Conservation (phyloP, 2,329 filamentous ascomycete genomes). For the Fusarium sp. region DNA sequence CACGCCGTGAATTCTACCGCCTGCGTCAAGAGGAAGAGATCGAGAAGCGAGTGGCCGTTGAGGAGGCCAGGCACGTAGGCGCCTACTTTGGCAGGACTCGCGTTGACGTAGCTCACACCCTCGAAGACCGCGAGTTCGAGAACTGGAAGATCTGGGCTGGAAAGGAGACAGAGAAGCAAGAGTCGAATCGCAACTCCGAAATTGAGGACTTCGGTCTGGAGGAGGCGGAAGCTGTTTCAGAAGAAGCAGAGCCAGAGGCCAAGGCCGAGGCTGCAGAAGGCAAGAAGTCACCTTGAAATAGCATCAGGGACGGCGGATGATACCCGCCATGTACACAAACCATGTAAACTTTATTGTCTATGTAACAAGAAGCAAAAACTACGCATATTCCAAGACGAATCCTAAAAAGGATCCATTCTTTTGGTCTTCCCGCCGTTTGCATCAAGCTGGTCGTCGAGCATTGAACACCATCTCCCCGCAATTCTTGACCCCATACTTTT, state of each 20-base stretch:
- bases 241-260: constrained; percentile 44
- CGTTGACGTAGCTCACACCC: constrained; percentile 80
- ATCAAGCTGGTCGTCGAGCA: constrained; percentile 47
- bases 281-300: constrained; percentile 30
- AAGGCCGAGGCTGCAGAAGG: constrained; percentile 39
- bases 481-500: constrained; percentile 56
- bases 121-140: constrained; percentile 86
- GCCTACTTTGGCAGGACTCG: constrained; percentile 87
- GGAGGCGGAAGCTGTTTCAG: constrained; percentile 50
- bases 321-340: constrained; percentile 44
- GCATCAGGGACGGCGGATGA: constrained; percentile 26
- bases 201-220: constrained; percentile 59
- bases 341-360: constrained; percentile 43
- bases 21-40: constrained; percentile 86
- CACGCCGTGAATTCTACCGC: constrained; percentile 90
- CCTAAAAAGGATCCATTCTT: neutral
- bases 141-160: constrained; percentile 86
- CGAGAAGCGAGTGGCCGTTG: constrained; percentile 82
- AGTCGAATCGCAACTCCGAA: constrained; percentile 56
- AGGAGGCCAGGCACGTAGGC: constrained; percentile 88
- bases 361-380: constrained; percentile 39
- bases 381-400: constrained; percentile 30
- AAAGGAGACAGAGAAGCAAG: constrained; percentile 58
- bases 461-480: constrained; percentile 58
- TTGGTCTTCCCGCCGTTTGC: constrained; percentile 6